Percentiles rank a stretch among this genome's conserved stretches.
phyloP scores from a whole-genome alignment of 140 eudicot genomes.

The Flaveria floridana region DNA sequence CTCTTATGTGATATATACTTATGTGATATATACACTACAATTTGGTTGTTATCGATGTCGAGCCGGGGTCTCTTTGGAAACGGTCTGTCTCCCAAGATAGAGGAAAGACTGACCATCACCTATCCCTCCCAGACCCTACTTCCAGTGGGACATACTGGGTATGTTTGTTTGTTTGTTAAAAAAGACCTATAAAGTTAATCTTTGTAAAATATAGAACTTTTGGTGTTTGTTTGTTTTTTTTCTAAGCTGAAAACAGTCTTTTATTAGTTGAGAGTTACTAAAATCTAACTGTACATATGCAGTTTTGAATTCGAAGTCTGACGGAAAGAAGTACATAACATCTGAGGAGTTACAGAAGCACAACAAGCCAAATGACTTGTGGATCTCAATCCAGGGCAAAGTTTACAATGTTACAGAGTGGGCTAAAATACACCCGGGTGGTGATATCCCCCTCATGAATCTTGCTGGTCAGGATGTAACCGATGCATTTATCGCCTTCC shows the following conservation, averaged over 20 bases:
- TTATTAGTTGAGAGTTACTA: neutral
- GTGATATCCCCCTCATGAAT: slow-evolving; percentile 58
- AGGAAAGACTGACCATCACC: no score
- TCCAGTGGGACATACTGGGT: no score
- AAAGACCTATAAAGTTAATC: neutral
- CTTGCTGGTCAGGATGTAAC: slow-evolving; percentile 89
- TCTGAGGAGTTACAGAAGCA: slow-evolving; percentile 66
- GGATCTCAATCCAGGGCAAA: slow-evolving; percentile 88
- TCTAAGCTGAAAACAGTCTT: neutral
- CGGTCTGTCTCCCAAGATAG: no score
- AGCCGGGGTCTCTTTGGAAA: no score
- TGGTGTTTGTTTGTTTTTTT: neutral
- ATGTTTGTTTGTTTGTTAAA: neutral
- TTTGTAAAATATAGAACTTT: neutral
- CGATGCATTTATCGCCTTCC: slow-evolving; percentile 93
- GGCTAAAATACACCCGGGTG: slow-evolving; percentile 92
- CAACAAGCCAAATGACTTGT: slow-evolving; percentile 63
- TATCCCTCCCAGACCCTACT: no score
- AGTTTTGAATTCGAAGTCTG: slow-evolving; percentile 39
- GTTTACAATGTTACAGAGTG: slow-evolving; percentile 82
- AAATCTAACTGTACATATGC: neutral
- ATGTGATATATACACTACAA: no score
- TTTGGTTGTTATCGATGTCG: no score
- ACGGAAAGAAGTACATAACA: slow-evolving; percentile 67
- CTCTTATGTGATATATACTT: no score